A percentile compares a stretch with the other conserved stretches of the same genome.
Evolutionary conservation across 306 rosid genomes (phyloP).

Genomic region (Lathyrus sativus): DNA sequence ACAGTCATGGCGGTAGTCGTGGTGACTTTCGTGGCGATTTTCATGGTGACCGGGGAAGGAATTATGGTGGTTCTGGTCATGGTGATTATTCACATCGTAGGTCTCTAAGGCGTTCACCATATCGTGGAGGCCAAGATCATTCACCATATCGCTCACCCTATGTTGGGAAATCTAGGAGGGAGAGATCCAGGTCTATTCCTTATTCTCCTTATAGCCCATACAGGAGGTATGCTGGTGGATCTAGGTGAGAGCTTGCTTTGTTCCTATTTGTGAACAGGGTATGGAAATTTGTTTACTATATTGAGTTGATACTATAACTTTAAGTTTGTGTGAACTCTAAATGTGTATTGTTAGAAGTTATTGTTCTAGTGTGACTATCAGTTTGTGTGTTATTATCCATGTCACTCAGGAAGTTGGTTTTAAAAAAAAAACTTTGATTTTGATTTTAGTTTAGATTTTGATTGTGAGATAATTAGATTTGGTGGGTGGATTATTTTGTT

Average conservation of each 20-base stretch:
- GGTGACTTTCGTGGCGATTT: slow-evolving; percentile 57
- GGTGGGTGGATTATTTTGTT: too few species aligned
- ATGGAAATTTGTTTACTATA: background rate
- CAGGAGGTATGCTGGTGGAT: slow-evolving; percentile 65
- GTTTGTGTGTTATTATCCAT: background rate
- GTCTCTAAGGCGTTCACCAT: slow-evolving; percentile 91
- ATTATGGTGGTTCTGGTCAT: slow-evolving; percentile 8
- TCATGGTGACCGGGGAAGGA: slow-evolving; percentile 3
- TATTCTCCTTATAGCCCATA: slow-evolving; percentile 79
- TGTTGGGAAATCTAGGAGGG: slow-evolving; percentile 86
- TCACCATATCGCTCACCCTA: slow-evolving; percentile 73
- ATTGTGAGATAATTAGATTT: too few species aligned
- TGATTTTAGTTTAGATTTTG: too few species aligned
- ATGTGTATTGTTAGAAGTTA: slow-evolving; percentile 10
- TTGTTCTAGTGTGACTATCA: slow-evolving; percentile 4
- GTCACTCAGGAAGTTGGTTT: background rate
- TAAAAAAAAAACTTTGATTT: too few species aligned
- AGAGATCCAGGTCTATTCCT: slow-evolving; percentile 72
- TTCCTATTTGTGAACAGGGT: slow-evolving; percentile 2
- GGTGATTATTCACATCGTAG: slow-evolving; percentile 48
- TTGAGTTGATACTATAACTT: slow-evolving; percentile 13
- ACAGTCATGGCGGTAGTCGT: slow-evolving; percentile 47
- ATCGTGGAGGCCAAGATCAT: slow-evolving; percentile 74
- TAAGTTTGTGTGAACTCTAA: background rate
- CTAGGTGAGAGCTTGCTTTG: slow-evolving; percentile 52